Percentiles rank a stretch among this genome's conserved stretches.
phyloP scores from a whole-genome alignment of 768 basidiomycete species.

The Boletales sp. region DNA sequence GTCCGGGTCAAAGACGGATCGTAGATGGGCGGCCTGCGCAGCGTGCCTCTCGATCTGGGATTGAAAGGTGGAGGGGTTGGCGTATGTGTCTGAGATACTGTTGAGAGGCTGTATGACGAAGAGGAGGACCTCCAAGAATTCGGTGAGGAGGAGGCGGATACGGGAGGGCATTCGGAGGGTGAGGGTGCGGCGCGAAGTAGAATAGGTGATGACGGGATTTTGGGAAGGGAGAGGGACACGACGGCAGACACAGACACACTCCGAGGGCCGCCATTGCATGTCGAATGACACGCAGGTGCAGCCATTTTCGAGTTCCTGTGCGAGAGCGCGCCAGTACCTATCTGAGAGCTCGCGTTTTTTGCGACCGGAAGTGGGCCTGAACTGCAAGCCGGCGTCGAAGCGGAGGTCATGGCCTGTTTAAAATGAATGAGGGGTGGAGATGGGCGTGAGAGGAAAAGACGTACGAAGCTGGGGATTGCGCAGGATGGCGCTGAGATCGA shows the following conservation, averaged over 20 bases:
- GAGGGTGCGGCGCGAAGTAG: conserved; percentile 42
- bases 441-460: conserved; percentile 29
- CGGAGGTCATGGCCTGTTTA: conserved; percentile 79
- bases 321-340: conserved; percentile 82
- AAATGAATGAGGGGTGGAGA: neutral
- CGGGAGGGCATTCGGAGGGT: conserved; percentile 72
- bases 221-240: conserved; percentile 39
- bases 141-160: conserved; percentile 62
- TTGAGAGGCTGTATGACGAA: conserved; percentile 81
- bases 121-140: conserved; percentile 78
- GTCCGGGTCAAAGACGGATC: conserved; percentile 75
- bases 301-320: conserved; percentile 70
- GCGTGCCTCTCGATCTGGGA: conserved; percentile 59
- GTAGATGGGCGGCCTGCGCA: conserved; percentile 63
- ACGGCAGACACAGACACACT: conserved; percentile 54
- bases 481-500: conserved; percentile 82
- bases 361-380: conserved; percentile 71
- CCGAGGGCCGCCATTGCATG: conserved; percentile 48
- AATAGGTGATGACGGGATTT: conserved; percentile 42
- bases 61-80: conserved; percentile 55
- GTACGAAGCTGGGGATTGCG: conserved; percentile 88
- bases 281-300: conserved; percentile 86
- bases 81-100: conserved; percentile 56
- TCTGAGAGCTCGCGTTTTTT: conserved; percentile 71
- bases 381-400: conserved; percentile 82